Evolutionary conservation across 345 rosid species (phyloP), one percentile per base, ranked within the genome.

Genomic region (Chamaenerion angustifolium): DNA sequence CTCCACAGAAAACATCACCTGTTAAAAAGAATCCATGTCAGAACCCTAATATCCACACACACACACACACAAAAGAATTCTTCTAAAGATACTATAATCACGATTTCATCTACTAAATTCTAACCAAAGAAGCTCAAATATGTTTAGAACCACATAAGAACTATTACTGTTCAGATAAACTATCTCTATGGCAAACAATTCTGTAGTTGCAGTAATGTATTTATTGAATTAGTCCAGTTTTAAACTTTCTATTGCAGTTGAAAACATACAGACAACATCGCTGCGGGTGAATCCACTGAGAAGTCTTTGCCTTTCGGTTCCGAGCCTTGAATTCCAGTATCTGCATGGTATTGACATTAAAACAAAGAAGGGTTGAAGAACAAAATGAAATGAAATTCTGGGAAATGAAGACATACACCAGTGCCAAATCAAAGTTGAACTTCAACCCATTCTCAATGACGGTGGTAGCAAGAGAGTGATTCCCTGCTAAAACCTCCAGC

Each of bases 311-410:
- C 98, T 77, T 63, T 89, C 95, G 46, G 85, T 83, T 57, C 71
- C 85, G 48, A 89, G 88, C 71, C 87, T 83, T 10, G 97, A 85
- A 69, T 79, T 89, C 98, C 98, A 89, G 70, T 82, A 89, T 54
- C 98, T 74, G 80, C 71, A 68, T 35, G 61, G 8, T 40, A 15
- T n/a, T 45, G 57, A 54, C 45, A 50, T 16, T 2, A 59, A 55
- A 18, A 57, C 51, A 4, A 46, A 9, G 4, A 43, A 43, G 7
- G 10, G 27, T 11, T 2, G 48, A 12, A 17, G 16, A 25, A 1
- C 17, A 4, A 27, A 35, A 21, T 2, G 25, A 21, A 21, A 0
- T 21, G 25, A 21, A 21, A 21, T 21, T 31, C 37, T 31, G 37
- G 0, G 37, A 31, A 31, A 46, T 8, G 48, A 12, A 7, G 16